Percentiles rank a stretch among this genome's conserved stretches.
Conservation (phyloP, 371 early-diverging fungal genomes). For the Dinochytrium kinnereticum region DNA sequence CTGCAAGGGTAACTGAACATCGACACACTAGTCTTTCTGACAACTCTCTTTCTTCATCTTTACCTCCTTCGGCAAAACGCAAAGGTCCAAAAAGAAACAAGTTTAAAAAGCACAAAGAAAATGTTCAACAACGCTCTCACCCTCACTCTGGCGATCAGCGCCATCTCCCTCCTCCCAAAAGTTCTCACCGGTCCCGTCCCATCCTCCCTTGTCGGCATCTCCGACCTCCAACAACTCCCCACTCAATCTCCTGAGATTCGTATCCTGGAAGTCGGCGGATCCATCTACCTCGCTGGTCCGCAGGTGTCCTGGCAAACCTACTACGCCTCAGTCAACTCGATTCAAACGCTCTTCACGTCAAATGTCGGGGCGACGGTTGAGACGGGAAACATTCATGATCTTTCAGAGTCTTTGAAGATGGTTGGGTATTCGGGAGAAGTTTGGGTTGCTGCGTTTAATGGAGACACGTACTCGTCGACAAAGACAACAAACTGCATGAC, state of each 20-base stretch:
- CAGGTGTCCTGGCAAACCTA: neutral
- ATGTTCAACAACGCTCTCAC: neutral
- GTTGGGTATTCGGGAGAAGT: slow-evolving; percentile 2
- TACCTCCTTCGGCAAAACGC: neutral
- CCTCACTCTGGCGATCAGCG: neutral
- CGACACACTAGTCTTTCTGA: neutral
- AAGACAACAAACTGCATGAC: slow-evolving; percentile 10
- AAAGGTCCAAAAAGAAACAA: neutral
- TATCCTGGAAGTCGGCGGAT: neutral
- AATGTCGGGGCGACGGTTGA: neutral
- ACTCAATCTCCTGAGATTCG: neutral
- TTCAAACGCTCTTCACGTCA: neutral
- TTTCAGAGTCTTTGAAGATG: neutral
- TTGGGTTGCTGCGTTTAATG: neutral
- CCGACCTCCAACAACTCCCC: neutral
- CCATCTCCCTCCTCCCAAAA: neutral
- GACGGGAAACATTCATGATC: neutral
- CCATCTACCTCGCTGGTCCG: slow-evolving; percentile 12
- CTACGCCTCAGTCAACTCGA: neutral
- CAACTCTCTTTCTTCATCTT: neutral
- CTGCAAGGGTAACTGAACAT: too few relatives aligned
- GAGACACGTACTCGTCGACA: slow-evolving; percentile 2
- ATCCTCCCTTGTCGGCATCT: neutral
- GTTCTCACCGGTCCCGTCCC: neutral
- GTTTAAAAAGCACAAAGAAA: neutral